Conservation (phyloP, 345 rosid genomes). For the Eucalyptus sp. region DNA sequence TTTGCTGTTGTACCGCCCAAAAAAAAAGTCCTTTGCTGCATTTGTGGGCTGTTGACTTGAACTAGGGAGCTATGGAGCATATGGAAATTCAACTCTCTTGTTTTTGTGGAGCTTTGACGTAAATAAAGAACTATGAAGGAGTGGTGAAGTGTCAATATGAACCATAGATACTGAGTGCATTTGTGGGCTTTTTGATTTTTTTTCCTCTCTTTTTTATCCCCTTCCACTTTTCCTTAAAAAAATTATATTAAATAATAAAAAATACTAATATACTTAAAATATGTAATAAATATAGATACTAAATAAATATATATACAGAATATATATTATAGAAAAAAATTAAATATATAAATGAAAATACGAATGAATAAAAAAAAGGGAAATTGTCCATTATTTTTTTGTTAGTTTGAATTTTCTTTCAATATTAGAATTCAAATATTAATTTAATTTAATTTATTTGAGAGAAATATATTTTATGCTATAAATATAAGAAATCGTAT, state of each 20-base stretch:
- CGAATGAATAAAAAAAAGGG: too few species aligned
- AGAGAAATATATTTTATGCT: background rate
- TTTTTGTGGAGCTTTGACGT: background rate
- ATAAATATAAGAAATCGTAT: too few species aligned
- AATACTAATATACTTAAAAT: background rate
- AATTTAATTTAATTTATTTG: too few species aligned
- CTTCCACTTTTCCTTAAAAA: background rate
- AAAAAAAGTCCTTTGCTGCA: background rate
- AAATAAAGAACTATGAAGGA: background rate
- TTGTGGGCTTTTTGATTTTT: too few species aligned
- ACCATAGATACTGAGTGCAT: background rate
- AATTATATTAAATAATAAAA: too few species aligned
- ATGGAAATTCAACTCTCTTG: background rate
- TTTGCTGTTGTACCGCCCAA: too few species aligned
- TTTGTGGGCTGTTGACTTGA: background rate
- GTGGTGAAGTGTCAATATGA: background rate
- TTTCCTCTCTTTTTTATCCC: background rate
- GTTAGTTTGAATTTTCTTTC: background rate
- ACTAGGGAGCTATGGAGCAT: background rate
- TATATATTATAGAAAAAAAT: too few species aligned
- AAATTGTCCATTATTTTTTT: background rate
- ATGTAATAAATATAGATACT: background rate
- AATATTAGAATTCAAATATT: background rate
- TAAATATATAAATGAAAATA: too few species aligned
- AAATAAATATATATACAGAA: too few species aligned